Evolutionary conservation across 306 rosid genomes (phyloP).

Genomic region (Sicyos edulis): DNA sequence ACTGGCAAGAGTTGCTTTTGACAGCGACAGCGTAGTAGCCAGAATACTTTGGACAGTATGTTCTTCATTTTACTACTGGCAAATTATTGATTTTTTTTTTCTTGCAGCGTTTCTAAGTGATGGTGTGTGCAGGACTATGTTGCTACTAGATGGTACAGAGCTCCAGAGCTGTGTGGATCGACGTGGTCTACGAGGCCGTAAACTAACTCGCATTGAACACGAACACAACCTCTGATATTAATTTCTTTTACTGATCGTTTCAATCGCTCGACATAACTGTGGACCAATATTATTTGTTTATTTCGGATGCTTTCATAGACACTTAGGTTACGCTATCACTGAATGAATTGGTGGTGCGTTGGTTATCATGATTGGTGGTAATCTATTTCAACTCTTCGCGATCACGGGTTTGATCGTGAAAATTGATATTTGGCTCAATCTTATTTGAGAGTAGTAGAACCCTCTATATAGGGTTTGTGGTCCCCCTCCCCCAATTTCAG

Average conservation of each 20-base stretch:
- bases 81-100: neutral
- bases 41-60: conserved; percentile 92
- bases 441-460: too few species aligned
- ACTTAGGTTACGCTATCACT: neutral
- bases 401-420: too few species aligned
- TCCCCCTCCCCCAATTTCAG: too few species aligned
- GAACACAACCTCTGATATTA: neutral
- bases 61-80: neutral
- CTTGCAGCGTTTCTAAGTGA: neutral
- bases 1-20: conserved; percentile 81
- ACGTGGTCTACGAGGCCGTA: conserved; percentile 55
- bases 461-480: too few species aligned
- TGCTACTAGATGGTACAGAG: conserved; percentile 97
- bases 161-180: conserved; percentile 95
- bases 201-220: conserved; percentile 14
- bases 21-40: conserved; percentile 54
- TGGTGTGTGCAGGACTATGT: conserved; percentile 68
- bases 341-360: too few species aligned
- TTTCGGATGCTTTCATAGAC: conserved; percentile 8
- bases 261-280: neutral
- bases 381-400: too few species aligned
- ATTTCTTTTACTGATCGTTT: neutral
- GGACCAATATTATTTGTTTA: neutral
- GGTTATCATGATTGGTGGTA: too few species aligned
- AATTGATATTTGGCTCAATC: too few species aligned